These are phyloP conservation scores for Neopestalotiopsis rosae DNA, from an alignment of 2,329 filamentous ascomycete species.

Conservation along the genomic window DNA sequence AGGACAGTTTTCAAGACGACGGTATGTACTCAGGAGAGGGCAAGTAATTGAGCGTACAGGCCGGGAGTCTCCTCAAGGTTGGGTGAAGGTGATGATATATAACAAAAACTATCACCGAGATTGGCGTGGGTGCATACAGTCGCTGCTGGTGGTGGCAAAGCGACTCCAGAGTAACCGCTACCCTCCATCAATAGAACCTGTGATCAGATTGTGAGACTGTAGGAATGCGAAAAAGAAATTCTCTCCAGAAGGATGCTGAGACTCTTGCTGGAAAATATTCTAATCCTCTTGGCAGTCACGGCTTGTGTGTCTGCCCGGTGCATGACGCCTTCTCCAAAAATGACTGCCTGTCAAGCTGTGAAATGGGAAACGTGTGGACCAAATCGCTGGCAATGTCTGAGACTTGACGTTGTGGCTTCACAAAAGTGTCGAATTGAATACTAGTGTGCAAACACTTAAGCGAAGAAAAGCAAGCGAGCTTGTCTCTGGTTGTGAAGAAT, in stretches of 20 bases:
- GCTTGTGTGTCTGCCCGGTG: background rate
- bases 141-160: too few relatives aligned
- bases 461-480: background rate
- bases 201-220: background rate
- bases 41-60: background rate
- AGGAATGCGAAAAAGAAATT: background rate
- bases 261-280: background rate
- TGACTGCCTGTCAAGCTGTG: background rate
- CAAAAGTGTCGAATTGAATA: background rate
- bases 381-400: background rate
- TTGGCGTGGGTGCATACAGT: background rate
- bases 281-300: background rate
- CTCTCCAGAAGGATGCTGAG: background rate
- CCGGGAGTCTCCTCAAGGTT: background rate
- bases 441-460: background rate
- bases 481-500: background rate
- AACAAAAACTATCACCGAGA: background rate
- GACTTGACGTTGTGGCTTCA: background rate
- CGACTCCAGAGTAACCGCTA: too few relatives aligned
- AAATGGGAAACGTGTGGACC: background rate
- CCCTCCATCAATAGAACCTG: background rate
- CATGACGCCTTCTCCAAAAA: background rate
- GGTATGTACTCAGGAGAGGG: background rate
- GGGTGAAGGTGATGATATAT: background rate
- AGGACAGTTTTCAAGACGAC: background rate